phyloP scores from a whole-genome alignment of 768 basidiomycete genomes.

The Hericium alpestre region DNA sequence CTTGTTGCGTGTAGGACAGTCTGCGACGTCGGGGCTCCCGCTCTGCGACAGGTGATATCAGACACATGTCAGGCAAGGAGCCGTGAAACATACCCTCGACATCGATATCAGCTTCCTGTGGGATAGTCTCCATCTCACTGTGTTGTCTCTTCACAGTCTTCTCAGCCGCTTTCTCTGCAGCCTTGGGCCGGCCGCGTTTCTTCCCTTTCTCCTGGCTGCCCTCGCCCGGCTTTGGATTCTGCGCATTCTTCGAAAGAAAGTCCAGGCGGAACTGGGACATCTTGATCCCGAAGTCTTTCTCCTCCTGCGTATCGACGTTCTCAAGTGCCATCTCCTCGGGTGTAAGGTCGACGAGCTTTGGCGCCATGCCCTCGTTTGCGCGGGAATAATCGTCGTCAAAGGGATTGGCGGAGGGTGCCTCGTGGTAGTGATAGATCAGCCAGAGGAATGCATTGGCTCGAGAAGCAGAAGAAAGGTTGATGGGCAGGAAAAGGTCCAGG shows the following conservation, averaged over 20 bases:
- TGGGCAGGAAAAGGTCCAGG: slow-evolving; percentile 34
- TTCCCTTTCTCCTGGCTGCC: slow-evolving; percentile 6
- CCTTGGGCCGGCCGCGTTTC: slow-evolving; percentile 5
- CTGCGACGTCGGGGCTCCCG: slow-evolving; percentile 1
- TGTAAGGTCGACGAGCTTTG: slow-evolving; percentile 19
- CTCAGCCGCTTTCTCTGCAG: background rate
- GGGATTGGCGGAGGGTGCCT: slow-evolving; percentile 26
- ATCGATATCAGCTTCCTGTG: background rate
- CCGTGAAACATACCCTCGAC: background rate
- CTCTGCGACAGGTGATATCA: background rate
- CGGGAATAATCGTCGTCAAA: slow-evolving; percentile 24
- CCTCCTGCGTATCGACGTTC: slow-evolving; percentile 34
- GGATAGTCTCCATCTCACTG: background rate
- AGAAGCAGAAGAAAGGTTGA: slow-evolving; percentile 27
- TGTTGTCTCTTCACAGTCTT: background rate
- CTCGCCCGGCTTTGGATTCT: slow-evolving; percentile 13
- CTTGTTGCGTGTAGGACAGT: background rate
- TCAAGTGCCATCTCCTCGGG: slow-evolving; percentile 25
- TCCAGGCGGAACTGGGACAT: slow-evolving; percentile 29
- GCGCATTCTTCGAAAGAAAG: slow-evolving; percentile 23
- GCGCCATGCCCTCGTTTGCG: slow-evolving; percentile 18
- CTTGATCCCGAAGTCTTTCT: slow-evolving; percentile 28
- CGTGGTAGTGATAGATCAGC: slow-evolving; percentile 38
- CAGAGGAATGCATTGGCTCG: slow-evolving; percentile 38
- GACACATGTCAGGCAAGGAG: background rate